A percentile compares a stretch with the other conserved stretches of the same genome.
phyloP scores from a whole-genome alignment of 306 rosid genomes.

The Arachis hypogaea region DNA sequence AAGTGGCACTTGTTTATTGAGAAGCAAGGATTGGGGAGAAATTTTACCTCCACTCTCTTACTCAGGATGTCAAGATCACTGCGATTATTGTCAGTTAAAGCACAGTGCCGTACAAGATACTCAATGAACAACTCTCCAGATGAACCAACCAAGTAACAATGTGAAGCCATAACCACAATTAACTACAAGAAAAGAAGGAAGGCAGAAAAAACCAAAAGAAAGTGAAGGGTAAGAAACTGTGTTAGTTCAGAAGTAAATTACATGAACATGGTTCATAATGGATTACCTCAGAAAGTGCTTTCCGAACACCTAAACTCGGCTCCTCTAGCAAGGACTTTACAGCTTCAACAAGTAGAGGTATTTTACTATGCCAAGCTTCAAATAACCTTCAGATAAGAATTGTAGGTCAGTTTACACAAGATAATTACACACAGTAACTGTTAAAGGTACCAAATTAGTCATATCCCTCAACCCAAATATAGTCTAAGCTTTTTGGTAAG shows the following conservation, averaged over 20 bases:
- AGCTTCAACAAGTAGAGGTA: slow-evolving; percentile 76
- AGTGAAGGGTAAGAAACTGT: slow-evolving; percentile 1
- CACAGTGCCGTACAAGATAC: slow-evolving; percentile 86
- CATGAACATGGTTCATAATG: slow-evolving; percentile 19
- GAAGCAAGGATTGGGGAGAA: not conserved
- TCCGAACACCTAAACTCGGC: slow-evolving; percentile 72
- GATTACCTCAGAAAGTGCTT: slow-evolving; percentile 85
- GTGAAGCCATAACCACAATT: slow-evolving; percentile 96
- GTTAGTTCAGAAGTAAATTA: slow-evolving; percentile 10
- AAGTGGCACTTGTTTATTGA: not conserved
- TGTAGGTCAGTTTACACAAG: slow-evolving; percentile 36
- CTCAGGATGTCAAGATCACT: slow-evolving; percentile 56
- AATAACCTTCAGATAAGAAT: slow-evolving; percentile 64
- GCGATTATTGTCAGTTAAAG: slow-evolving; percentile 60
- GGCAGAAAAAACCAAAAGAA: slow-evolving; percentile 19
- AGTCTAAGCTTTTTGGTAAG: too few species aligned
- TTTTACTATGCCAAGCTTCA: slow-evolving; percentile 90
- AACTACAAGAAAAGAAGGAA: slow-evolving; percentile 59
- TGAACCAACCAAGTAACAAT: slow-evolving; percentile 93
- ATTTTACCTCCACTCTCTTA: slow-evolving; percentile 79
- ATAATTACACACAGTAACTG: slow-evolving; percentile 34
- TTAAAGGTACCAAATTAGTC: too few species aligned
- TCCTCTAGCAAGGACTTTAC: slow-evolving; percentile 83
- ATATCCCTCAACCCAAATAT: too few species aligned
- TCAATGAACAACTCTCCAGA: slow-evolving; percentile 92